phyloP scores from a whole-genome alignment of 257 asterid genomes.

The Buddleja alternifolia region DNA sequence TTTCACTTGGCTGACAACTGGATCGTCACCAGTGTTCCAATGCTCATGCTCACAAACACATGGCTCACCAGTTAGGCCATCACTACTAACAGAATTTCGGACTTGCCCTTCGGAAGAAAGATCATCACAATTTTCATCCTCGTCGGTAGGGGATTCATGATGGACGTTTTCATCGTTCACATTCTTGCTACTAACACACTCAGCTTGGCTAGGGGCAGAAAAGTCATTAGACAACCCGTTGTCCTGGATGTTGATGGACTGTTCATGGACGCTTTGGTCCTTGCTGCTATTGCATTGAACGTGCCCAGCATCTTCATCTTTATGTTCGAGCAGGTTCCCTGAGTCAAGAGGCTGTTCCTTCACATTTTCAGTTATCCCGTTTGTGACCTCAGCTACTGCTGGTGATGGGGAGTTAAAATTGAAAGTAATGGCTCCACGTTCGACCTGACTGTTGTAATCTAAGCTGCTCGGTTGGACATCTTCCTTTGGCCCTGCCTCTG shows the following conservation, averaged over 20 bases:
- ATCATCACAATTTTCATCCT: conserved; percentile 1
- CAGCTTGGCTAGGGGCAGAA: background rate
- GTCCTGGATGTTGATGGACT: background rate
- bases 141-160: background rate
- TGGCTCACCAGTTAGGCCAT: background rate
- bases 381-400: conserved; percentile 12
- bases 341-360: conserved; percentile 25
- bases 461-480: conserved; percentile 36
- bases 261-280: conserved; percentile 17
- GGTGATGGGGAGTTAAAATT: conserved; percentile 47
- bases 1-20: conserved; percentile 22
- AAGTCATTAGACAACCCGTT: background rate
- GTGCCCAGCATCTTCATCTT: background rate
- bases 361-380: conserved; percentile 22
- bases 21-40: conserved; percentile 8
- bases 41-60: background rate
- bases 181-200: conserved; percentile 16
- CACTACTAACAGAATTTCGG: background rate
- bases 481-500: conserved; percentile 40
- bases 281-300: conserved; percentile 19
- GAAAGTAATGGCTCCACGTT: conserved; percentile 48
- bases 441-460: conserved; percentile 48
- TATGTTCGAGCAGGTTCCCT: conserved; percentile 11
- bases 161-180: conserved; percentile 12
- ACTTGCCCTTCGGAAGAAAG: background rate